Conservation (phyloP, 2,329 filamentous ascomycete genomes). For the Neocatenulostroma microsporum region DNA sequence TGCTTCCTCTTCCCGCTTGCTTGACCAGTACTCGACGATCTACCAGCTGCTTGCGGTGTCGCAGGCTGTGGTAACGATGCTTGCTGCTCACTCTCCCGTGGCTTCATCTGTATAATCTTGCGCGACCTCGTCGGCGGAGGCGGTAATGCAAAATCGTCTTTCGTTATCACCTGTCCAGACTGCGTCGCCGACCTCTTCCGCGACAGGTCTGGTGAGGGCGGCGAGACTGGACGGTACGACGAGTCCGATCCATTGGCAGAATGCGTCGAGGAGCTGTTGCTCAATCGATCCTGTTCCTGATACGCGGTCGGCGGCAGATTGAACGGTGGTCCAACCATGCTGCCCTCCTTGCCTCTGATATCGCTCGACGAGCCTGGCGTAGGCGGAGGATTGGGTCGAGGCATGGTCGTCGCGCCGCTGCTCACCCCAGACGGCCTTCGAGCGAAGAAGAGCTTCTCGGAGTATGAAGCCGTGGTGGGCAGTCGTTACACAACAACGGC, state of each 20-base stretch:
- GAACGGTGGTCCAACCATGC: conserved; percentile 60
- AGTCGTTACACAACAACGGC: too few species aligned
- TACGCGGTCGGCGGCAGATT: conserved; percentile 71
- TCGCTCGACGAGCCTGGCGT: conserved; percentile 76
- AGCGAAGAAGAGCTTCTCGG: conserved; percentile 21
- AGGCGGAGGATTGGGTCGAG: conserved; percentile 58
- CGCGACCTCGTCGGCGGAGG: conserved; percentile 85
- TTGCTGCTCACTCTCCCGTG: conserved; percentile 37
- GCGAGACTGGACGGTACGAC: conserved; percentile 43
- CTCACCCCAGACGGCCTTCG: conserved; percentile 13
- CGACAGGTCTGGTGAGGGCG: conserved; percentile 35
- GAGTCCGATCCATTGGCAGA: conserved; percentile 44
- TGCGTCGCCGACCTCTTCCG: conserved; percentile 27
- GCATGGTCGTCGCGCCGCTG: too few species aligned
- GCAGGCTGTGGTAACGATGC: conserved; percentile 6
- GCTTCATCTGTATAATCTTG: conserved; percentile 99
- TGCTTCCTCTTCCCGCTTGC: conserved; percentile 65
- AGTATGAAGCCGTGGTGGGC: conserved; percentile 24
- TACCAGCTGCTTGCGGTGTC: conserved; percentile 12
- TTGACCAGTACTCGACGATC: conserved; percentile 13
- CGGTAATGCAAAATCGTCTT: conserved; percentile 69
- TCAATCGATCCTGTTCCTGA: conserved; percentile 35
- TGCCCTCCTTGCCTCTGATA: conserved; percentile 61
- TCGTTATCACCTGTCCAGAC: conserved; percentile 31
- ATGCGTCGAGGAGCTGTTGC: conserved; percentile 41